phyloP scores from a whole-genome alignment of 1,139 yeast species.

The Zygosaccharomyces pseudobailii region DNA sequence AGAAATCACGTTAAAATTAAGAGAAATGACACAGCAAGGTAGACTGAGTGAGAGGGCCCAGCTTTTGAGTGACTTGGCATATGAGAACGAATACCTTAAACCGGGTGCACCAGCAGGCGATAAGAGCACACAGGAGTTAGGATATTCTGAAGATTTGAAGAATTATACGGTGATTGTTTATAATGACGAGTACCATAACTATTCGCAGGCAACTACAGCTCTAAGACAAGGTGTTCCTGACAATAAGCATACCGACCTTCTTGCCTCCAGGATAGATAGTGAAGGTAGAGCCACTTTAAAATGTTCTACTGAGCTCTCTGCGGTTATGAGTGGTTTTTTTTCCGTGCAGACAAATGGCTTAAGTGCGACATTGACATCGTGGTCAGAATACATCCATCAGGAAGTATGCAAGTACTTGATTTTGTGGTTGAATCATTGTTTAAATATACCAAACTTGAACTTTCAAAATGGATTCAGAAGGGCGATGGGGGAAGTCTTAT shows the following conservation, averaged over 20 bases:
- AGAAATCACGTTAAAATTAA: conserved; percentile 26
- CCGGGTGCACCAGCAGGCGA: conserved; percentile 21
- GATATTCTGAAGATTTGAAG: conserved; percentile 10
- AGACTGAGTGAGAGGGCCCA: conserved; percentile 19
- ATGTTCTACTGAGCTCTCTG: conserved; percentile 24
- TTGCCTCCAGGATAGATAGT: conserved; percentile 35
- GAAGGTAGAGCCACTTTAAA: conserved; percentile 37
- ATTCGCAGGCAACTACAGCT: conserved; percentile 38
- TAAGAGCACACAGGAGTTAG: conserved; percentile 30
- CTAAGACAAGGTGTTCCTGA: conserved; percentile 36
- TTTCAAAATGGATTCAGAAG: conserved; percentile 37
- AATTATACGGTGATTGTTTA: conserved; percentile 52
- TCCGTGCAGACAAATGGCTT: conserved; percentile 47
- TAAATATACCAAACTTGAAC: conserved; percentile 34
- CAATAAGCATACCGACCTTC: conserved; percentile 29
- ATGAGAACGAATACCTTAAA: conserved; percentile 19
- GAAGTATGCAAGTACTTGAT: conserved; percentile 42
- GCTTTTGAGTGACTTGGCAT: conserved; percentile 22
- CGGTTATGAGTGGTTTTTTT: conserved; percentile 33
- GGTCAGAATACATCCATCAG: conserved; percentile 47
- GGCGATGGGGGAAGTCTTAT: conserved; percentile 32
- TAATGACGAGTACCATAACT: conserved; percentile 71
- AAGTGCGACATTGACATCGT: conserved; percentile 50
- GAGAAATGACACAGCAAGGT: conserved; percentile 27
- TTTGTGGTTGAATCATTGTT: conserved; percentile 47